Evolutionary conservation across 2,329 filamentous ascomycete genomes (phyloP), one percentile per base, ranked within the genome.

Genomic region (Fonsecaea monophora): DNA sequence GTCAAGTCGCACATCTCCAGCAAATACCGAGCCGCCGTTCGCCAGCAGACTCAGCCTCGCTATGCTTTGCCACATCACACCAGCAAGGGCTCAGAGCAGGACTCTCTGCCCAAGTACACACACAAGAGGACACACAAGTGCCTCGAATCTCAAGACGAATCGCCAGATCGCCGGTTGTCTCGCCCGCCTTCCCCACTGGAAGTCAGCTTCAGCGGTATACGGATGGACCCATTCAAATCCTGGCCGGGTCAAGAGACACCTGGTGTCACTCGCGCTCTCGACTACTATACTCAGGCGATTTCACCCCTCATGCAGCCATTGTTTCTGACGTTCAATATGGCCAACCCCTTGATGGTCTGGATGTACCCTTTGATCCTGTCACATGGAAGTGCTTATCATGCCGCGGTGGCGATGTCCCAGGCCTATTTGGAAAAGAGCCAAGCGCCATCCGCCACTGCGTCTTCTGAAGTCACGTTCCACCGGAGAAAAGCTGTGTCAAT

Each of bases 1-100:
- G 68, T 69, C 37, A 70, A 70, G 35, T 70, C 65, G 4, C 65
- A 70, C 21, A 61, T 70, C 37, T 67, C 65, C 10, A 65, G 65
- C 62, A 69, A 64, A 53, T 70, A 70, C 57, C 60, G 68, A 42
- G 63, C 68, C 5, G 30, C 65, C 13, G 45, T 70, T 7, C 59
- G 68, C 30, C 61, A 65, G 53, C 61, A 69, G 40, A 34, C 65
- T 4, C 48, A 65, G 25, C 59, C 68, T 50, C 62, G 65, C 25
- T 65, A 70, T 62, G 65, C 68, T 40, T 57, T 70, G n/a, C 59
- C 58, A 13, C 62, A 59, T 13, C 59, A 56, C 18, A 13, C n/a
- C 48, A 18, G 8, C 6, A 53, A 65, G 12, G 18, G 25, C 30
- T 1, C 50, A 10, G 55, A 42, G n/a, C 25, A 54, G 21, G 12